Evolutionary conservation across 192 early-diverging fungal genomes (phyloP).

Genomic region (Gryganskiella cystojenkinii): DNA sequence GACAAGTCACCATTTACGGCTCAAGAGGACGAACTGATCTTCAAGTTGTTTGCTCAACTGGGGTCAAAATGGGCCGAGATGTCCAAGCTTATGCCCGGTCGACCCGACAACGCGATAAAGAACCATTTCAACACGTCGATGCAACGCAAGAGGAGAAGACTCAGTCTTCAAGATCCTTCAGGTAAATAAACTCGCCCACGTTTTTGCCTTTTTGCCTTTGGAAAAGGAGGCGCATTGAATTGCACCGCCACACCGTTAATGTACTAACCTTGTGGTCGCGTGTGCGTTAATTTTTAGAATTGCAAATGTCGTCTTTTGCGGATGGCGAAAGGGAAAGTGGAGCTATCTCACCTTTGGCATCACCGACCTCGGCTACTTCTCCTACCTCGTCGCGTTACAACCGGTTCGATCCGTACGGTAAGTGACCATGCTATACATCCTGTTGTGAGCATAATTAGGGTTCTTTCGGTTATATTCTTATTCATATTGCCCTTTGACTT

Average conservation of each 20-base stretch:
- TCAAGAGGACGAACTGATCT: conserved; percentile 46
- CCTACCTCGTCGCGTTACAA: conserved; percentile 27
- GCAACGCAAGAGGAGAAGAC: conserved; percentile 49
- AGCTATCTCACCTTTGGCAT: conserved; percentile 35
- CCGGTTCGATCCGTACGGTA: conserved; percentile 49
- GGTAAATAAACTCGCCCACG: conserved; percentile 9
- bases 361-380: conserved; percentile 37
- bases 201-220: neutral
- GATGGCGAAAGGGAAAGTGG: conserved; percentile 25
- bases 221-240: too few relatives aligned
- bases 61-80: conserved; percentile 53
- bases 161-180: conserved; percentile 42
- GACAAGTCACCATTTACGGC: conserved; percentile 50
- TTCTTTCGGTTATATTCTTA: too few relatives aligned
- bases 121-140: conserved; percentile 54
- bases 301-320: conserved; percentile 32
- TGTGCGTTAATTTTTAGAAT: too few relatives aligned
- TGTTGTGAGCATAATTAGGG: too few relatives aligned
- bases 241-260: too few relatives aligned
- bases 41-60: conserved; percentile 41
- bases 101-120: conserved; percentile 50
- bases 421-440: neutral
- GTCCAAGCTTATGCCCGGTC: conserved; percentile 49
- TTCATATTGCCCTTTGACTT: too few relatives aligned
- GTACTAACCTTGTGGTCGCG: too few relatives aligned